phyloP scores from a whole-genome alignment of 257 asterid genomes.

The Penstemon newberryi region DNA sequence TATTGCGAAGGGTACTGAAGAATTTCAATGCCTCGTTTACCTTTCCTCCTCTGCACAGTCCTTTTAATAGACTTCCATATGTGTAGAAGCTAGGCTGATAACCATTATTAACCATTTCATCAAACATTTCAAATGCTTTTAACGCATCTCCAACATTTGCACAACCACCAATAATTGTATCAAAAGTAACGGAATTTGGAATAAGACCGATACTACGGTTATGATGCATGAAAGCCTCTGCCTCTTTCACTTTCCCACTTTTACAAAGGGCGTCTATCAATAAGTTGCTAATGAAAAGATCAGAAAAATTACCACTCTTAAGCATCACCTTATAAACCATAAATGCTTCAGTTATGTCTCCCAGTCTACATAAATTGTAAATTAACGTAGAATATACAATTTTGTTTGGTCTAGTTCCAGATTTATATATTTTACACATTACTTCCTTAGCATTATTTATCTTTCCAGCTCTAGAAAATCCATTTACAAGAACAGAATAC shows the following conservation, averaged over 20 bases:
- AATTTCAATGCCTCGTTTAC: constrained; percentile 55
- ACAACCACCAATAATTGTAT: constrained; percentile 62
- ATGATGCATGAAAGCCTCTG: constrained; percentile 66
- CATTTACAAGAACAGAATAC: constrained; percentile 79
- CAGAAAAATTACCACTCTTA: constrained; percentile 44
- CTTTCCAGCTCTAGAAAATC: constrained; percentile 69
- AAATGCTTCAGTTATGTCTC: constrained; percentile 54
- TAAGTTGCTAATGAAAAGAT: constrained; percentile 53
- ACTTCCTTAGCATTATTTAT: constrained; percentile 54
- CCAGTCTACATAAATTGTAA: constrained; percentile 61
- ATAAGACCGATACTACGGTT: constrained; percentile 44
- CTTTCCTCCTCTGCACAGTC: constrained; percentile 68
- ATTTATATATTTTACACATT: constrained; percentile 57
- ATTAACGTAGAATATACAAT: constrained; percentile 59
- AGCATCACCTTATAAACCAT: constrained; percentile 53
- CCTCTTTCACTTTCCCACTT: constrained; percentile 57
- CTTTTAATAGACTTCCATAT: constrained; percentile 67
- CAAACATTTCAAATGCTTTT: constrained; percentile 59
- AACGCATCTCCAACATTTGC: constrained; percentile 55
- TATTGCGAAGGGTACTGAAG: constrained; percentile 46
- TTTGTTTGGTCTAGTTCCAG: constrained; percentile 56
- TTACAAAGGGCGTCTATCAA: constrained; percentile 68
- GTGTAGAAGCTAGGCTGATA: constrained; percentile 62
- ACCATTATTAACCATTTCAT: constrained; percentile 65
- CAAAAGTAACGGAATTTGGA: constrained; percentile 62